Base-by-base conservation (phyloP, 2,329 filamentous ascomycete genomes). In the Diaporthe batatas region DNA sequence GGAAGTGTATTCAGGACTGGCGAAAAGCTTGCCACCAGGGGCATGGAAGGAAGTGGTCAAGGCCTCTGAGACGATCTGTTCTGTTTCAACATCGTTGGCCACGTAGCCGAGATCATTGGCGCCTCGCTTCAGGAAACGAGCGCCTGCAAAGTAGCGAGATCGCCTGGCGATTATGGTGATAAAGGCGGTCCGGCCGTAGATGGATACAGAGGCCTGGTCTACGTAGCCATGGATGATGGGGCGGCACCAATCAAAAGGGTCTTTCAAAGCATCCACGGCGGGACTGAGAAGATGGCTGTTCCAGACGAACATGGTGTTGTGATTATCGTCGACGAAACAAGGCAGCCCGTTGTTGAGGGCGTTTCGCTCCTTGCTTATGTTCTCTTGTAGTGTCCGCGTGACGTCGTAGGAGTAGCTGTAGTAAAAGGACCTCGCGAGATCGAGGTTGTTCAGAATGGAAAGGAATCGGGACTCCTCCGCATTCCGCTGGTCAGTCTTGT, bases 361-460 rank as follows among this genome's bases (percentile, higher is more conserved):
- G 64, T 89, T 87, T 51, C 96, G 89, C 82, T 98, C 95, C 42
- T 91, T 89, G 25, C 91, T 92, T 74, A 99, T 95, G 78, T 99
- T 99, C 79, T 96, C 91, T 81, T 99, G 96, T 59, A 99, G 85
- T 0, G 95, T 97, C 70, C 92, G 90, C 0, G 96, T 99, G 76
- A 98, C 93, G 80, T 99, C 94, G 83, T 99, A 99, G 0, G 96
- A 97, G 81, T 98, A 98, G 84, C 96, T 98, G 85, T 98, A 99
- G 83, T 99, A 99, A 81, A 99, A 99, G 0, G 94, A 97, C 72
- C 93, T 90, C 0, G 93, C 95, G 74, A 99, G 84, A 81, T 99
- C 96, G 42, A 99, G 87, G 77, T 97, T 97, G 80, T 94, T 95
- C 57, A 99, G 86, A 68, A 98, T 98, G 34, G 90, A 89, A 44